Evolutionary conservation across 2,329 filamentous ascomycete species (phyloP).

Genomic region (Allantophomopsis cytisporea): DNA sequence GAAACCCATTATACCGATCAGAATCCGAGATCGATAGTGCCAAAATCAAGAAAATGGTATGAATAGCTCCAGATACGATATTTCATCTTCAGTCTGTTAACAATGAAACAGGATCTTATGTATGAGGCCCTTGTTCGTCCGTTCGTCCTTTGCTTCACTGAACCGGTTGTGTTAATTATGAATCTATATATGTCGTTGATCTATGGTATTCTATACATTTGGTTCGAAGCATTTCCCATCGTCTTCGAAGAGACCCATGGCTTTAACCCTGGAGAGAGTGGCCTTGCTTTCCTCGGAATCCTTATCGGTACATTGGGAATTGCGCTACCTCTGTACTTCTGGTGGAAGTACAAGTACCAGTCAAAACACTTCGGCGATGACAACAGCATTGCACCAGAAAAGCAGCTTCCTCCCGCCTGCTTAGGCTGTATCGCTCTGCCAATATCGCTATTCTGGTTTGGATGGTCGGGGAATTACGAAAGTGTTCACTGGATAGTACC

Average conservation of each 20-base stretch:
- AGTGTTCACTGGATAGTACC: constrained; percentile 49
- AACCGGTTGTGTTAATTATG: constrained; percentile 12
- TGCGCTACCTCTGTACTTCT: too few relatives aligned
- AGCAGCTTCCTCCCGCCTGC: constrained; percentile 26
- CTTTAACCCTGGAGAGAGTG: constrained; percentile 23
- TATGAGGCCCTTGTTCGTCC: too few relatives aligned
- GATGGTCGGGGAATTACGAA: constrained; percentile 49
- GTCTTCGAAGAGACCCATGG: constrained; percentile 25
- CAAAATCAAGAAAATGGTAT: too few relatives aligned
- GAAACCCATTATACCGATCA: too few relatives aligned
- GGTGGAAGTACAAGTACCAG: constrained; percentile 52
- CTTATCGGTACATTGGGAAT: constrained; percentile 22
- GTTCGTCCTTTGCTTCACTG: constrained; percentile 7
- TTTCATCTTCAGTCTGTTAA: too few relatives aligned
- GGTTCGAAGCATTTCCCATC: constrained; percentile 32
- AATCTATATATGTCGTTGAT: constrained; percentile 12
- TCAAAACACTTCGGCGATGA: constrained; percentile 40
- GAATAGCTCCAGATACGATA: too few relatives aligned
- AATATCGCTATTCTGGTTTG: constrained; percentile 22
- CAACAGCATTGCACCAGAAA: constrained; percentile 17
- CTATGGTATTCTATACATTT: constrained; percentile 19
- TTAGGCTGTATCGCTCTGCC: constrained; percentile 6
- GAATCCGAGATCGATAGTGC: too few relatives aligned
- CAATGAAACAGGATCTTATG: too few relatives aligned
- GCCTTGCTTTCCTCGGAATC: constrained; percentile 27